phyloP scores from a whole-genome alignment of 768 basidiomycete species.

The Phlegmacium glaucopus region DNA sequence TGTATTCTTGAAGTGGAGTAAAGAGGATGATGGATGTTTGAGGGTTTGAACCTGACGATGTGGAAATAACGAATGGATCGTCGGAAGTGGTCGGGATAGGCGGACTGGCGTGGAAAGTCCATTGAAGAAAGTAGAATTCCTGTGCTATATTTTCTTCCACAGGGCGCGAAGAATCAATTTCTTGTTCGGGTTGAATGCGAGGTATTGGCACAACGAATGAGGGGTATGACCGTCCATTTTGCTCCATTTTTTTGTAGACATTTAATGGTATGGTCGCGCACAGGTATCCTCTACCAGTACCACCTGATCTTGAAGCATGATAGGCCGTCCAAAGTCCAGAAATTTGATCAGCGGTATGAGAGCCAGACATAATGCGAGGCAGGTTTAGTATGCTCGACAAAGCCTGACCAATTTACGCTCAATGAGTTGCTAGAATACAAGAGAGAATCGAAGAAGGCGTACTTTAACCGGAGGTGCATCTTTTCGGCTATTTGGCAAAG shows the following conservation, averaged over 20 bases:
- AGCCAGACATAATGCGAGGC: constrained; percentile 56
- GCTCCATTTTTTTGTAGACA: constrained; percentile 69
- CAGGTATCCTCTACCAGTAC: constrained; percentile 81
- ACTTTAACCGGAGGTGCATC: constrained; percentile 21
- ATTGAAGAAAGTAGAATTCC: constrained; percentile 87
- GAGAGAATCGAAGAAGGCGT: not conserved
- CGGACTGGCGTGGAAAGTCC: constrained; percentile 80
- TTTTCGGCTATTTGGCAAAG: constrained; percentile 13
- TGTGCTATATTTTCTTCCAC: constrained; percentile 45
- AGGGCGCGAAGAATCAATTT: constrained; percentile 4
- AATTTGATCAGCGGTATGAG: constrained; percentile 73
- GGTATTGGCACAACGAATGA: constrained; percentile 82
- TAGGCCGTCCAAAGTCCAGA: constrained; percentile 87
- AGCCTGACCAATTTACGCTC: constrained; percentile 46
- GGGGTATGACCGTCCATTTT: constrained; percentile 62
- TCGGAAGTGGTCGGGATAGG: constrained; percentile 47
- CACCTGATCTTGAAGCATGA: constrained; percentile 75
- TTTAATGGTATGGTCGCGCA: constrained; percentile 78
- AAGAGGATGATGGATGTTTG: constrained; percentile 78
- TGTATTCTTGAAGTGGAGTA: constrained; percentile 93
- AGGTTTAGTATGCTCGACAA: constrained; percentile 80
- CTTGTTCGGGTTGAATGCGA: constrained; percentile 34
- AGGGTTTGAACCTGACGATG: constrained; percentile 36
- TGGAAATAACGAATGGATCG: constrained; percentile 42
- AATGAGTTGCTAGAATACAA: not conserved